Base-by-base conservation (phyloP, 139 green algal species). In the Picochlorum sp. region DNA sequence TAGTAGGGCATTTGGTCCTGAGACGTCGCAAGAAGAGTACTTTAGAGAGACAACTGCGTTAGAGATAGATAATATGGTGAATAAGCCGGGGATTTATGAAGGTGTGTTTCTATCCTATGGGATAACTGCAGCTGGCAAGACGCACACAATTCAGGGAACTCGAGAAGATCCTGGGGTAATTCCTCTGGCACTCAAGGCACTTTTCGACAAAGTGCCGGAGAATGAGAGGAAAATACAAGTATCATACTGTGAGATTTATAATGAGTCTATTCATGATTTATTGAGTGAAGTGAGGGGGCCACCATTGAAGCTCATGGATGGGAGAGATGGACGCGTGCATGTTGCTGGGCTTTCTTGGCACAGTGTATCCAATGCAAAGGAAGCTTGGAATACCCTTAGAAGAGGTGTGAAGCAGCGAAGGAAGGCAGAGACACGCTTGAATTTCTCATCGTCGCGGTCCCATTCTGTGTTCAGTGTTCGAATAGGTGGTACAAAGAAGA, bases 91-190 rank as follows among this genome's bases (percentile, higher is more conserved):
- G 20, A 49, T 71, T 54, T 45, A 75, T 45, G 57, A 70, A 61
- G 74, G 65, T 20, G 84, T 90, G 31, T 60, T 93, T 18, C 81
- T 95, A 75, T 81, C 87, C 0, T 93, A 92, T 61, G 87, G 87
- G 38, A 86, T 86, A 52, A 92, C 85, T 18, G 81, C 74, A 0
- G 80, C 83, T 7, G 87, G 87, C 61, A 95, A 95, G 72, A 92
- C 83, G 3, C 83, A 81, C 78, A 90, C 86, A 1, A 88, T 92
- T 24, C 68, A 87, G 67, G 85, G 85, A 6, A 85, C 70, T 1
- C 55, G 67, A 4, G 58, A 69, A 14, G 56, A 73, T 47, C 83
- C 83, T 10, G 86, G 86, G 1, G 37, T 93, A 18, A 63, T 93
- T 31, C 85, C 85, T 2, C 66, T 64, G 4, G 65, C 83, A 14